A percentile compares a stretch with the other conserved stretches of the same genome.
Conservation (phyloP, 306 rosid genomes). For the Sicyos baderoa region DNA sequence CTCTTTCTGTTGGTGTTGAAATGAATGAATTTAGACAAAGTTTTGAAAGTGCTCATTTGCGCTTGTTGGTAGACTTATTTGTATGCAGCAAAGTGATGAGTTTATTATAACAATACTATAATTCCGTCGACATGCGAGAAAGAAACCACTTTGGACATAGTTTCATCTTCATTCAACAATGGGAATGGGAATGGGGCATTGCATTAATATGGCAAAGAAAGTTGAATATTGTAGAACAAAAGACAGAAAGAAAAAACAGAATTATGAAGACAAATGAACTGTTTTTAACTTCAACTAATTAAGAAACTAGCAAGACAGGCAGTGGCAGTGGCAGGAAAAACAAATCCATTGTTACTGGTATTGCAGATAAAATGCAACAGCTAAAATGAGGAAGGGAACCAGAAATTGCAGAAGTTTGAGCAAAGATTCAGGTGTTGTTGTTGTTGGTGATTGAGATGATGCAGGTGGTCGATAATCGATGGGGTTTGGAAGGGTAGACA, state of each 20-base stretch:
- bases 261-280: neutral
- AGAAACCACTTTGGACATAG: no score
- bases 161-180: no score
- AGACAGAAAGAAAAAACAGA: neutral
- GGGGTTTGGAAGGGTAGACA: slow-evolving; percentile 38
- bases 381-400: slow-evolving; percentile 61
- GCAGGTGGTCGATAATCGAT: slow-evolving; percentile 18
- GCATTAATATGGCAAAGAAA: neutral
- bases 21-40: no score
- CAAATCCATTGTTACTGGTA: slow-evolving; percentile 23
- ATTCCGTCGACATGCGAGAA: neutral
- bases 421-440: slow-evolving; percentile 16
- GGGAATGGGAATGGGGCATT: no score
- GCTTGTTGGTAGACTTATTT: no score
- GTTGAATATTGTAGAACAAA: neutral
- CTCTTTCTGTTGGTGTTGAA: no score
- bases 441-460: slow-evolving; percentile 21
- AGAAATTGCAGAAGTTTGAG: slow-evolving; percentile 43
- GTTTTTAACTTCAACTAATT: neutral
- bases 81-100: no score
- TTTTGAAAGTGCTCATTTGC: no score
- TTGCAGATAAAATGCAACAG: slow-evolving; percentile 52
- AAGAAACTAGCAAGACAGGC: neutral
- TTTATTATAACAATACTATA: no score
- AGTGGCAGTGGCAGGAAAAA: neutral